phyloP scores from a whole-genome alignment of 306 rosid genomes.

The Pyrus pyrifolia region DNA sequence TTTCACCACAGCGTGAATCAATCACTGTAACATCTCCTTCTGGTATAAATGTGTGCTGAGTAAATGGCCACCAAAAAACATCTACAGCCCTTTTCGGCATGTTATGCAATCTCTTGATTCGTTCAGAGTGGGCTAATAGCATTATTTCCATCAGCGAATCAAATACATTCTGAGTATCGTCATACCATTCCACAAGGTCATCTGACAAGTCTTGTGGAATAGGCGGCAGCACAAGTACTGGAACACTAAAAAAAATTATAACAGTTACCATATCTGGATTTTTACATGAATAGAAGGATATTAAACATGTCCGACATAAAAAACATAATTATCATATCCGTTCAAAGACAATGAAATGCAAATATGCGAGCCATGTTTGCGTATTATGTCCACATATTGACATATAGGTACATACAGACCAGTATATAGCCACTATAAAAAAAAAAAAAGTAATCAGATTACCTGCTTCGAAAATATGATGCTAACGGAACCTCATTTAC shows the following conservation, averaged over 20 bases:
- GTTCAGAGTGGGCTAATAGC: constrained; percentile 52
- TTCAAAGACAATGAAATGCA: background rate
- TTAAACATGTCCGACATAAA: background rate
- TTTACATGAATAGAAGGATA: background rate
- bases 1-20: constrained; percentile 96
- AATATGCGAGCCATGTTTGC: background rate
- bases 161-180: constrained; percentile 42
- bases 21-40: constrained; percentile 74
- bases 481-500: constrained; percentile 66
- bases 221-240: constrained; percentile 76
- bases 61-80: constrained; percentile 97
- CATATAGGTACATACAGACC: background rate
- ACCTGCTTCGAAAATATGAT: constrained; percentile 72
- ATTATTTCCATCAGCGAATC: constrained; percentile 61
- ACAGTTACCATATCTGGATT: constrained; percentile 1
- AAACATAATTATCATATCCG: background rate
- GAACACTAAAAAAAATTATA: constrained; percentile 50
- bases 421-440: background rate
- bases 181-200: constrained; percentile 82
- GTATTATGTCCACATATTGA: background rate
- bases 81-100: constrained; percentile 78
- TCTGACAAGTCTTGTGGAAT: constrained; percentile 70
- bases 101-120: constrained; percentile 56
- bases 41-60: constrained; percentile 81
- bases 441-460: background rate